Evolutionary conservation across 2,329 filamentous ascomycete genomes (phyloP).

Genomic region (Thelonectria olida): DNA sequence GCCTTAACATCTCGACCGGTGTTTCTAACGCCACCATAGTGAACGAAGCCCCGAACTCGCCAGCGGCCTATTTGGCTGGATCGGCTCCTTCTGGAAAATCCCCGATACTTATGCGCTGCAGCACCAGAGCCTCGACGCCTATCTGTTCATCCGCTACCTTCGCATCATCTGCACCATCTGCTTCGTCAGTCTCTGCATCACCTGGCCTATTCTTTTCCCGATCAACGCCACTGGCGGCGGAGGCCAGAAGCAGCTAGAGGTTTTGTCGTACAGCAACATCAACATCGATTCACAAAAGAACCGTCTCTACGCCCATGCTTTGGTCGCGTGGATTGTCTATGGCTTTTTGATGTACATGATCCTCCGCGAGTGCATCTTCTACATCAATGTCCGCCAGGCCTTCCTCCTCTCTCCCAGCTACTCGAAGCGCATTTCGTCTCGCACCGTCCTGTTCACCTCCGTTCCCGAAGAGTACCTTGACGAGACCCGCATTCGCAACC

Average conservation of each 20-base stretch:
- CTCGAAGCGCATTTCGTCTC: slow-evolving; percentile 84
- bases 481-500: slow-evolving; percentile 74
- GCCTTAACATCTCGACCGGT: neutral
- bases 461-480: slow-evolving; percentile 82
- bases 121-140: slow-evolving; percentile 89
- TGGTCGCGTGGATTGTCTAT: slow-evolving; percentile 85
- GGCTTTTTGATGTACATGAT: slow-evolving; percentile 90
- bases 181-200: slow-evolving; percentile 81
- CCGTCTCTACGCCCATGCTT: slow-evolving; percentile 82
- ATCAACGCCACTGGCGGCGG: slow-evolving; percentile 85
- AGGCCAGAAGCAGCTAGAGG: slow-evolving; percentile 67
- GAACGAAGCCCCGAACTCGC: slow-evolving; percentile 66
- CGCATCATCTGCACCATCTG: slow-evolving; percentile 80
- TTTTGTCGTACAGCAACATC: slow-evolving; percentile 52
- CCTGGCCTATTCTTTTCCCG: slow-evolving; percentile 86
- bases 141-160: slow-evolving; percentile 87
- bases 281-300: slow-evolving; percentile 64
- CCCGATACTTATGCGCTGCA: slow-evolving; percentile 83
- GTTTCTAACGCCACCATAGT: slow-evolving; percentile 43
- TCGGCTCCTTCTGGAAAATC: slow-evolving; percentile 68
- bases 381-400: slow-evolving; percentile 92
- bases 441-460: slow-evolving; percentile 91
- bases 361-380: slow-evolving; percentile 89
- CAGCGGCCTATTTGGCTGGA: slow-evolving; percentile 69
- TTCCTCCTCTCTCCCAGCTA: slow-evolving; percentile 89